Evolutionary conservation across 2,329 filamentous ascomycete genomes (phyloP), one percentile per base, ranked within the genome.

Genomic region (Taxawa tesnikishii): DNA sequence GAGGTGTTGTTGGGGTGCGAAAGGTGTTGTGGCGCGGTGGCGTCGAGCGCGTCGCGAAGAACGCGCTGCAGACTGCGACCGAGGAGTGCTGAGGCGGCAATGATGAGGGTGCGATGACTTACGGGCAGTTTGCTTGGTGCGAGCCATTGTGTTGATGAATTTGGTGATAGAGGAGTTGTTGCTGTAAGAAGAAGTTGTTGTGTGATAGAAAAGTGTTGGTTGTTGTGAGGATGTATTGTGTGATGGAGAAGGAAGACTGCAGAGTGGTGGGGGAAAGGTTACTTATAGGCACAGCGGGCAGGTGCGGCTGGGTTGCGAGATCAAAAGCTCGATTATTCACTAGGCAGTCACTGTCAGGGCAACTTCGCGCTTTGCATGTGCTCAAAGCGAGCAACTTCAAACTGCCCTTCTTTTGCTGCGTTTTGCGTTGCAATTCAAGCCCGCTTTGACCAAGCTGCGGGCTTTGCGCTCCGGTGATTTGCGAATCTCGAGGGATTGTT

Each of bases 51-150:
- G 32, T 29, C 29, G 39, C 14, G 34, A 32, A 26, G 30, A 24
- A 23, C 26, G 25, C 16, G 33, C 26, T 37, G 29, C 18, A 31
- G 28, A 39, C 29, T 30, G 33, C 33, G 35, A 28, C 32, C 28
- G 31, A 30, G 23, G 36, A 16, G 13, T 32, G 29, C 33, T 24
- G 14, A 43, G 39, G 37, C 31, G 32, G 36, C 40, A 38, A 32
- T 38, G 33, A 40, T 31, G 36, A 36, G 31, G 31, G 36, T 39
- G 31, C 33, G 31, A 31, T 32, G 31, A 66, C 63, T 64, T 60
- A 67, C 65, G 65, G 50, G 65, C 65, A 46, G 65, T 68, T 53
- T 68, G 65, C 63, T 68, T 68, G 48, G 65, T 68, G 44, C 65
- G 64, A 44, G 65, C 65, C 65, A 68, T 68, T 48, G 48, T n/a